phyloP scores from a whole-genome alignment of 2,329 filamentous ascomycete species.

The Nectriaceae sp. region DNA sequence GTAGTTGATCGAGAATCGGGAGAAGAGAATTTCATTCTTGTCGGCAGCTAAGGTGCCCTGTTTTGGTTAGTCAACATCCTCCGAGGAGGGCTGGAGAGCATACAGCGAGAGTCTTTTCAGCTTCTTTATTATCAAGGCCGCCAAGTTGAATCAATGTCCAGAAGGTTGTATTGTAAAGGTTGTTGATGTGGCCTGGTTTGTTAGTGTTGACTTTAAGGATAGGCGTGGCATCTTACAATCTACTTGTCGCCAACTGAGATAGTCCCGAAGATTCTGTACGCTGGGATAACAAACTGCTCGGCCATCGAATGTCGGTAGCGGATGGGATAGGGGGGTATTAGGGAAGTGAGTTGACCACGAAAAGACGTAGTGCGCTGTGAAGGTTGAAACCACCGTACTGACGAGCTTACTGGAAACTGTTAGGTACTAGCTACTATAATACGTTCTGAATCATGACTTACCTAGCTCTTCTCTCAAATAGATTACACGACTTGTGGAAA shows the following conservation, averaged over 20 bases:
- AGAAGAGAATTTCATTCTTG: slow-evolving; percentile 96
- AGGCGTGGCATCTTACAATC: slow-evolving; percentile 67
- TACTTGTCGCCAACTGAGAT: slow-evolving; percentile 95
- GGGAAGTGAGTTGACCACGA: slow-evolving; percentile 79
- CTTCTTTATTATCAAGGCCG: slow-evolving; percentile 73
- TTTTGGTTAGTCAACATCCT: slow-evolving; percentile 17
- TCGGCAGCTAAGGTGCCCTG: slow-evolving; percentile 82
- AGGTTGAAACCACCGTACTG: slow-evolving; percentile 88
- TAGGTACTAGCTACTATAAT: slow-evolving; percentile 5
- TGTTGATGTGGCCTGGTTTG: slow-evolving; percentile 84
- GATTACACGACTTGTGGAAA: slow-evolving; percentile 76
- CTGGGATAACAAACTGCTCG: slow-evolving; percentile 88
- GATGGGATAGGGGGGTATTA: slow-evolving; percentile 66
- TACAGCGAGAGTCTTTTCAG: slow-evolving; percentile 78
- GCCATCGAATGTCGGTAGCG: slow-evolving; percentile 89
- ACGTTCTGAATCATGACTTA: slow-evolving; percentile 38
- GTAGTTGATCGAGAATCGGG: slow-evolving; percentile 89
- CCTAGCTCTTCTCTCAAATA: slow-evolving; percentile 86
- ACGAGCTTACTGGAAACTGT: slow-evolving; percentile 71
- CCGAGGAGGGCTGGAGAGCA: slow-evolving; percentile 16
- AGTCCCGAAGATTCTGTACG: slow-evolving; percentile 81
- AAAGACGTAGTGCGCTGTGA: slow-evolving; percentile 87
- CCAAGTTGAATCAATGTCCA: slow-evolving; percentile 84
- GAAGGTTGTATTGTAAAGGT: slow-evolving; percentile 96
- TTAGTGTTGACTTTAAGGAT: slow-evolving; percentile 14